These are phyloP conservation scores for Cercospora sp. DNA, from an alignment of 2,329 filamentous ascomycete species.

Conservation along the genomic window DNA sequence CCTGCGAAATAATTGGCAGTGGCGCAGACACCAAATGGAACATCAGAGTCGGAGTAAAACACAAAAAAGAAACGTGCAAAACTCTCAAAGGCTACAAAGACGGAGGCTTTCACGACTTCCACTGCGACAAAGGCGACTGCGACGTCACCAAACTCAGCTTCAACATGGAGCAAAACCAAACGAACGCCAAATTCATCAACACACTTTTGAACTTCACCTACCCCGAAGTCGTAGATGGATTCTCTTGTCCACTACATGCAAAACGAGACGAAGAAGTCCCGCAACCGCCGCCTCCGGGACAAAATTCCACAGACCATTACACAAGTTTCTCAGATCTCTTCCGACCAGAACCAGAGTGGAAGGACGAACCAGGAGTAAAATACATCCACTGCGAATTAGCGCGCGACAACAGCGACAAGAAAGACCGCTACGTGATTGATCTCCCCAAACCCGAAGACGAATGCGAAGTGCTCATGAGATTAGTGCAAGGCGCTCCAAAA, in stretches of 20 bases:
- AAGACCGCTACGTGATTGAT: background rate
- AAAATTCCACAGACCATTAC: no score
- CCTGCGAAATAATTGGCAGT: background rate
- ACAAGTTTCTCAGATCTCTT: no score
- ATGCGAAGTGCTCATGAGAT: background rate
- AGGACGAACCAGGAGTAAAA: no score
- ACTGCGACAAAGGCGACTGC: background rate
- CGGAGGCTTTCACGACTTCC: background rate
- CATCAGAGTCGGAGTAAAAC: background rate
- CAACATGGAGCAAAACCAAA: background rate
- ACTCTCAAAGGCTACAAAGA: background rate
- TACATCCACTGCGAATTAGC: background rate
- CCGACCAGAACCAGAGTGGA: no score
- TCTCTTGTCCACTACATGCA: background rate
- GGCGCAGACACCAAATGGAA: background rate
- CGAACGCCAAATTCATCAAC: background rate
- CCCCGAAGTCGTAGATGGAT: background rate
- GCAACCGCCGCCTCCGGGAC: no score
- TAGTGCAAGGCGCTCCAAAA: background rate
- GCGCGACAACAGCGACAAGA: background rate
- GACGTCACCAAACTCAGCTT: background rate
- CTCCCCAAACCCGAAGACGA: background rate
- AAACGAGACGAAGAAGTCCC: background rate
- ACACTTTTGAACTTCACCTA: background rate
- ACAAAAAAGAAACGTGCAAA: background rate